Conservation (phyloP, 2,329 filamentous ascomycete genomes). For the Microascus cirrosus region DNA sequence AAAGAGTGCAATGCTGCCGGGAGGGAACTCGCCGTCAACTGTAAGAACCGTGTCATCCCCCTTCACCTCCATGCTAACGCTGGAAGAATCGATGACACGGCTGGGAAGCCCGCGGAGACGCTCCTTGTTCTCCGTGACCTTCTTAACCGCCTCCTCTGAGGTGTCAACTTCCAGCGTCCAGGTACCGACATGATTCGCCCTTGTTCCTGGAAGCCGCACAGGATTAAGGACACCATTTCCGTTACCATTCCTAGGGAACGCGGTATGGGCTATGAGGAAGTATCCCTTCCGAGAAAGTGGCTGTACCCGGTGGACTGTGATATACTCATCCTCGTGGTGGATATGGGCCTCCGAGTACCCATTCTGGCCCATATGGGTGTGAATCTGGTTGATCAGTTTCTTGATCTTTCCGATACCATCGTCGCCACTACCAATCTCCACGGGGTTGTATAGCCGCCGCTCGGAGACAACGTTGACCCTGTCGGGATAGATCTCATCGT, state of each 20-base stretch:
- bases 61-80: conserved; percentile 60
- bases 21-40: conserved; percentile 74
- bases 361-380: conserved; percentile 90
- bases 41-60: conserved; percentile 68
- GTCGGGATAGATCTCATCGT: conserved; percentile 90
- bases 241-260: conserved; percentile 82
- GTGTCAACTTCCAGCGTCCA: conserved; percentile 87
- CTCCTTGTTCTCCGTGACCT: conserved; percentile 56
- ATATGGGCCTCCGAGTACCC: conserved; percentile 93
- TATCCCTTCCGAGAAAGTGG: conserved; percentile 87
- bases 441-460: conserved; percentile 58
- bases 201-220: conserved; percentile 72
- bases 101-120: conserved; percentile 76
- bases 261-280: conserved; percentile 91
- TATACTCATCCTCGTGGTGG: conserved; percentile 90
- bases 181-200: conserved; percentile 74
- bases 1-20: conserved; percentile 88
- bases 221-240: conserved; percentile 72
- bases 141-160: conserved; percentile 55
- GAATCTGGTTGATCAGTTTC: conserved; percentile 88
- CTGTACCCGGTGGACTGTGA: conserved; percentile 92
- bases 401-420: conserved; percentile 84
- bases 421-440: conserved; percentile 56
- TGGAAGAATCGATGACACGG: conserved; percentile 61
- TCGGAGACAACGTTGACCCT: conserved; percentile 91